Base-by-base conservation (phyloP, 228 moss, liverwort and hornwort species). In the Sphagnum fallax region DNA sequence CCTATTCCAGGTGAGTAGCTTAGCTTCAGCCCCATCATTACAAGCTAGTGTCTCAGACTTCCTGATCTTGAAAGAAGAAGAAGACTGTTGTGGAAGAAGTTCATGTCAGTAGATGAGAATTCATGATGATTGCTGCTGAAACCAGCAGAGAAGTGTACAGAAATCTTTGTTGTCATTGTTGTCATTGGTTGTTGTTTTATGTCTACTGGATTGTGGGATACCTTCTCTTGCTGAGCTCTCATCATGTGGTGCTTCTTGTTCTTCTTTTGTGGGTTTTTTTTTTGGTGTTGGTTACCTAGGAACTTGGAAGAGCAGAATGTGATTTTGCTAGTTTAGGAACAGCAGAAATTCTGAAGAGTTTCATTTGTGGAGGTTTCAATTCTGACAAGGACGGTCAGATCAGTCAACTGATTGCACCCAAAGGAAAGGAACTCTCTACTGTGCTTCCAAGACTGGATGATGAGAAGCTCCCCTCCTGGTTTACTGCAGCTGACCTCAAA, bases 391-490 rank as follows among this genome's bases (percentile, higher is more conserved):
- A 48, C 4, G 7, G 18, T 47, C 18, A 64, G 18, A 10, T 64
- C 6, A 11, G 6, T 10, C 6, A 64, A 5, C 5, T 64, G 47
- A 64, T 63, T 0, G 82, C 91, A 70, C 88, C 80, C 0, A 47
- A 84, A 52, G 92, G 73, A 61, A 77, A 84, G 47, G 89, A 79
- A 16, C 63, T 89, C 4, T 68, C 78, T 68, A 83, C 86, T 48
- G 7, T 74, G 4, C 16, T 83, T 10, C 71, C 84, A n/a, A 32
- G 32, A 32, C 32, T 32, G 32, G 77, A 70, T 59, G 79, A 80
- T 12, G 68, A 76, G 71, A 53, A 51, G 7, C 81, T 86, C 16
- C 90, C 92, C 6, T 65, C 86, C 1, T 95, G 92, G 95, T 78
- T 92, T 10, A 82, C 65, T 16, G 65, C 48, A 47, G 65, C 48